Conservation (phyloP, 1,284 basidiomycete genomes). For the Cronartium quercuum region DNA sequence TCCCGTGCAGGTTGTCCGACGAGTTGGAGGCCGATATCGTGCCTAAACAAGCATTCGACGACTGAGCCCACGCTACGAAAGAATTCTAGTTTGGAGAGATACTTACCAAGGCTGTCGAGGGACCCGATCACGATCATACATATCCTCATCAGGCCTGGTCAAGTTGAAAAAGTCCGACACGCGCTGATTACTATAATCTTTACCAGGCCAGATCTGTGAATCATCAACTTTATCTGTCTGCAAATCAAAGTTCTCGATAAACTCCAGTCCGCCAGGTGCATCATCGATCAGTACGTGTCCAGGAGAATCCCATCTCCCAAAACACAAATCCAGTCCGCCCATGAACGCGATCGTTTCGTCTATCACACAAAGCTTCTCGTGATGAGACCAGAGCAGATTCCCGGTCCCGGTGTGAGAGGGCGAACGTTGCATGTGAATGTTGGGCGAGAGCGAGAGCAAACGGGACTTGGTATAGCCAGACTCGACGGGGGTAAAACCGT, state of each 20-base stretch:
- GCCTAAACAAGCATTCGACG: conserved; percentile 56
- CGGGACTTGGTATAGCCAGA: conserved; percentile 79
- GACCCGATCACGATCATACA: conserved; percentile 81
- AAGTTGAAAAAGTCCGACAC: conserved; percentile 80
- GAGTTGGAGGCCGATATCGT: conserved; percentile 91
- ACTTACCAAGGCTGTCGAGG: conserved; percentile 92
- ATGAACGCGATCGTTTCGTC: conserved; percentile 97
- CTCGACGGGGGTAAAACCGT: conserved; percentile 65
- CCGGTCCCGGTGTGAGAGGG: conserved; percentile 97
- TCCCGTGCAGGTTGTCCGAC: conserved; percentile 95
- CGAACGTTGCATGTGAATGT: conserved; percentile 93
- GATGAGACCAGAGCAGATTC: conserved; percentile 97
- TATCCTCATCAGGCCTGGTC: conserved; percentile 84
- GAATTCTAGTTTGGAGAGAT: neutral
- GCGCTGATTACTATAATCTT: conserved; percentile 88
- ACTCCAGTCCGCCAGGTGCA: conserved; percentile 48
- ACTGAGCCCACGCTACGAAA: neutral
- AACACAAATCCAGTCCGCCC: conserved; percentile 87
- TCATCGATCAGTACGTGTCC: conserved; percentile 89
- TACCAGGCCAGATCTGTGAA: conserved; percentile 80
- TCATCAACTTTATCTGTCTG: conserved; percentile 56
- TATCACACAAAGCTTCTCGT: conserved; percentile 96
- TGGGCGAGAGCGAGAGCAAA: conserved; percentile 77
- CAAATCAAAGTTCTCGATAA: conserved; percentile 50
- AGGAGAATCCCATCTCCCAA: conserved; percentile 66